Evolutionary conservation across 2,329 filamentous ascomycete genomes (phyloP).

Genomic region (Aspergillus eucalypticola): DNA sequence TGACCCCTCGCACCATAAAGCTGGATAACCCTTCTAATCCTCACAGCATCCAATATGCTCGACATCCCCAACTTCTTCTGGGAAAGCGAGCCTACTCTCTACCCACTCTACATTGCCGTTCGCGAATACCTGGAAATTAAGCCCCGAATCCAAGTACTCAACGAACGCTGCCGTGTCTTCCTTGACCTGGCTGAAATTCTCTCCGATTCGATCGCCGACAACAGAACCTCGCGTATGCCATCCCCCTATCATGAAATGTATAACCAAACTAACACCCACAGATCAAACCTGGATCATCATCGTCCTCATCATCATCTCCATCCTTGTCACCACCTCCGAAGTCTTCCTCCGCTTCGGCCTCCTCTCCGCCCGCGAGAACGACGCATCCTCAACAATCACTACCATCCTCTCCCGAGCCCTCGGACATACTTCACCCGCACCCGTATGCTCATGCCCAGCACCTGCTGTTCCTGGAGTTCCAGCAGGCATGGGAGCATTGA

Average conservation of each 20-base stretch:
- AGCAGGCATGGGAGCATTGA: background rate
- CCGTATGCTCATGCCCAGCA: conserved; percentile 12
- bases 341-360: conserved; percentile 84
- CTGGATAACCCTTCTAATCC: conserved; percentile 18
- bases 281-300: conserved; percentile 98
- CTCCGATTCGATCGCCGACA: conserved; percentile 85
- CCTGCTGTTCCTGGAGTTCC: background rate
- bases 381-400: conserved; percentile 5
- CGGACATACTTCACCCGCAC: background rate
- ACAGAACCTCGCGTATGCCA: conserved; percentile 77
- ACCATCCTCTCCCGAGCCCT: conserved; percentile 19
- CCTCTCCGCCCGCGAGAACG: conserved; percentile 46
- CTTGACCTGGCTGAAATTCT: conserved; percentile 94
- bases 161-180: conserved; percentile 95
- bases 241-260: conserved; percentile 50
- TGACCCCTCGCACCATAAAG: conserved; percentile 17
- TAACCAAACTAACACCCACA: conserved; percentile 21
- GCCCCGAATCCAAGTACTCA: conserved; percentile 91
- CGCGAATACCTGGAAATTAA: conserved; percentile 98
- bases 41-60: conserved; percentile 83
- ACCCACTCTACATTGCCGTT: conserved; percentile 90
- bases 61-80: conserved; percentile 98
- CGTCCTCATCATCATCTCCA: conserved; percentile 84
- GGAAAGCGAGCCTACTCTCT: conserved; percentile 92
- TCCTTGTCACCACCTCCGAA: conserved; percentile 86